phyloP scores from a whole-genome alignment of 2,329 filamentous ascomycete genomes.

The Colletotrichum eremochloae region DNA sequence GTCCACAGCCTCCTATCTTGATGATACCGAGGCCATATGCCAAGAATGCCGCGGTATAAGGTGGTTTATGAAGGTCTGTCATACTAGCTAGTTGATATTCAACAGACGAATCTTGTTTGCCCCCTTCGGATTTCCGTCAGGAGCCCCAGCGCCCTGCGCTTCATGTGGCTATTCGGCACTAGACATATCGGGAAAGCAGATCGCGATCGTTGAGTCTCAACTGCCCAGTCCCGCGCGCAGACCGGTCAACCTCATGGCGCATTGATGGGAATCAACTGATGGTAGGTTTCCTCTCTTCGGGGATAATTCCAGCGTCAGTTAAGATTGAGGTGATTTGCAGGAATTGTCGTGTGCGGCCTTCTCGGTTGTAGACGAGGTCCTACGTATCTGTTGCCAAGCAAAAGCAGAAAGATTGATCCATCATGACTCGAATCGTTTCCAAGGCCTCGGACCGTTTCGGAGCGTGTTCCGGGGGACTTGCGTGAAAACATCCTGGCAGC shows the following conservation, averaged over 20 bases:
- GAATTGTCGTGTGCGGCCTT: background rate
- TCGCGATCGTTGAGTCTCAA: conserved; percentile 49
- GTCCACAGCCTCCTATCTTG: background rate
- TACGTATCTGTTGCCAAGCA: background rate
- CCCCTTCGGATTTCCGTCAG: background rate
- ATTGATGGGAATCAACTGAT: conserved; percentile 52
- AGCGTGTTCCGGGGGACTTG: background rate
- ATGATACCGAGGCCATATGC: background rate
- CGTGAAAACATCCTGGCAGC: background rate
- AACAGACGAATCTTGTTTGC: background rate
- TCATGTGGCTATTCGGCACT: conserved; percentile 56
- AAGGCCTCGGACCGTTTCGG: background rate
- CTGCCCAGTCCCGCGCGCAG: conserved; percentile 55
- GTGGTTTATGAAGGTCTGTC: background rate
- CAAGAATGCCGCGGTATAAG: background rate
- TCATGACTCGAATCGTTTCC: background rate
- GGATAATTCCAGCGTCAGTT: conserved; percentile 56
- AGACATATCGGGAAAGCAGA: conserved; percentile 49
- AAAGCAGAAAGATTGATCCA: background rate
- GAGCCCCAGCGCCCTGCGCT: background rate
- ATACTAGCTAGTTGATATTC: background rate
- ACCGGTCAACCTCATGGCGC: conserved; percentile 53
- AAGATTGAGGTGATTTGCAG: conserved; percentile 30
- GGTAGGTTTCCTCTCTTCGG: conserved; percentile 53
- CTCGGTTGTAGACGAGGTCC: background rate